These are phyloP conservation scores for Botrytis deweyae DNA, from an alignment of 2,329 filamentous ascomycete species.

Conservation along the genomic window DNA sequence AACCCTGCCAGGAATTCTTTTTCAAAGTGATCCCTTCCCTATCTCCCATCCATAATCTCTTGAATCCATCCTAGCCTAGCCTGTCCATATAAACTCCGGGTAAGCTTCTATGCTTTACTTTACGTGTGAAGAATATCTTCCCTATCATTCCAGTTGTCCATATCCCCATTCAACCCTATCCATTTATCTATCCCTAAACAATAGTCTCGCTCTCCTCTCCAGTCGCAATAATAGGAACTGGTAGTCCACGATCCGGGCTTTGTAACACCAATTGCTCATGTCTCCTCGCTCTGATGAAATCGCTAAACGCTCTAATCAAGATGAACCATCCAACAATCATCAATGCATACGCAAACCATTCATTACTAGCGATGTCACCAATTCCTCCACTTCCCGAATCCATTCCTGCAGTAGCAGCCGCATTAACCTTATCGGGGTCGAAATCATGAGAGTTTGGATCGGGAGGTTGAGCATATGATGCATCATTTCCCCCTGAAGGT, in stretches of 20 bases:
- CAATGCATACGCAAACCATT: slow-evolving; percentile 87
- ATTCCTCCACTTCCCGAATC: slow-evolving; percentile 46
- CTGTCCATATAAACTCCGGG: slow-evolving; percentile 20
- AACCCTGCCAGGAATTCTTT: background rate
- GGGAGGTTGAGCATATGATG: slow-evolving; percentile 66
- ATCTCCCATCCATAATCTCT: slow-evolving; percentile 6
- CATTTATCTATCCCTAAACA: slow-evolving; percentile 50
- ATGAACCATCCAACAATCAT: slow-evolving; percentile 99
- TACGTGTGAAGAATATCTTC: slow-evolving; percentile 14
- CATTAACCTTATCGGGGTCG: slow-evolving; percentile 66
- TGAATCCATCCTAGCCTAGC: slow-evolving; percentile 1
- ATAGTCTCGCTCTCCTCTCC: slow-evolving; percentile 77
- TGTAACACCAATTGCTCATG: slow-evolving; percentile 93
- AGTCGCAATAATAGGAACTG: slow-evolving; percentile 81
- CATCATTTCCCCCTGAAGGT: slow-evolving; percentile 45
- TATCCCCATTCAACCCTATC: background rate
- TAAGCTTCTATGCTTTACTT: slow-evolving; percentile 16
- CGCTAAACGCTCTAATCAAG: slow-evolving; percentile 86
- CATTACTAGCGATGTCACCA: slow-evolving; percentile 65
- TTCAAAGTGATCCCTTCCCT: background rate
- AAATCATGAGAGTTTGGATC: slow-evolving; percentile 93
- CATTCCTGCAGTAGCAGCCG: slow-evolving; percentile 41
- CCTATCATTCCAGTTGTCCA: background rate
- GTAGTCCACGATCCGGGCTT: slow-evolving; percentile 84
- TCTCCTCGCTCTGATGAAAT: slow-evolving; percentile 81